Conservation (phyloP, 352 stramenopile species). For the Peronospora destructor region DNA sequence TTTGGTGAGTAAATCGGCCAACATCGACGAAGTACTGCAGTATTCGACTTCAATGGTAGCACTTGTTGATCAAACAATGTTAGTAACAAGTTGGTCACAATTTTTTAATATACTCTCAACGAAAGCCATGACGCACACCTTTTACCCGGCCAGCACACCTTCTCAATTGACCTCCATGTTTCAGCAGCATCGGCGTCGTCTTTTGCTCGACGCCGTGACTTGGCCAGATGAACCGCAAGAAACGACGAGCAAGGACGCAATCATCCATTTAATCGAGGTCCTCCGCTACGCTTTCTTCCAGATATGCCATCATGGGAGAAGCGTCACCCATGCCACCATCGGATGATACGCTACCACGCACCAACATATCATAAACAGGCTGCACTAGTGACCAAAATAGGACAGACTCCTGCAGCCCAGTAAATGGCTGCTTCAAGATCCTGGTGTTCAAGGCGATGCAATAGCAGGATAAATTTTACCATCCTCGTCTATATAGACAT, state of each 20-base stretch:
- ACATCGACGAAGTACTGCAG: no score
- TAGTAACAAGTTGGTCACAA: no score
- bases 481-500: slow-evolving; percentile 18
- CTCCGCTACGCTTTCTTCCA: slow-evolving; percentile 22
- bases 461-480: slow-evolving; percentile 24
- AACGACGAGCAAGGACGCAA: slow-evolving; percentile 49
- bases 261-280: slow-evolving; percentile 55
- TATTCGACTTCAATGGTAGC: no score
- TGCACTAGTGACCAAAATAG: slow-evolving; percentile 33
- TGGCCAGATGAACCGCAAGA: slow-evolving; percentile 40
- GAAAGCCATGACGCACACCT: slow-evolving; percentile 33
- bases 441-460: slow-evolving; percentile 56
- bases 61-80: no score
- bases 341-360: neutral
- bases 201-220: slow-evolving; percentile 11
- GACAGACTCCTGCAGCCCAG: slow-evolving; percentile 49
- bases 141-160: slow-evolving; percentile 38
- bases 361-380: slow-evolving; percentile 22
- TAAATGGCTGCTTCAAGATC: slow-evolving; percentile 75
- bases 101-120: neutral
- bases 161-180: slow-evolving; percentile 32
- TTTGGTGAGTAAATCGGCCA: no score
- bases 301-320: slow-evolving; percentile 5
- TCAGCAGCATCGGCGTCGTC: slow-evolving; percentile 17
- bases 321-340: slow-evolving; percentile 4